phyloP scores from a whole-genome alignment of 1,139 yeast genomes.

The Sugiyamaella sp. region DNA sequence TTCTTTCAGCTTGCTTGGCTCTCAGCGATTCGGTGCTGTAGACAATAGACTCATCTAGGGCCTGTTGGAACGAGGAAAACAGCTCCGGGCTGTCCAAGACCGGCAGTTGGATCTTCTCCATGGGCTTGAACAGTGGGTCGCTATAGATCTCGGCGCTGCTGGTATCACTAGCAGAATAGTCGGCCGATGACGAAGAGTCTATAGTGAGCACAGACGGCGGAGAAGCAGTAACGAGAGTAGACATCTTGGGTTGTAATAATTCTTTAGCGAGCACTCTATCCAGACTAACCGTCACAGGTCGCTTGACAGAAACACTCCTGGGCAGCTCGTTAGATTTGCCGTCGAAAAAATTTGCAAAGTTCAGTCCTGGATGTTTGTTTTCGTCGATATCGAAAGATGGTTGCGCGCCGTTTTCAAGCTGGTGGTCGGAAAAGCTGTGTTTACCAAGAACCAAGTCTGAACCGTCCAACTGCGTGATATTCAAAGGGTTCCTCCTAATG shows the following conservation, averaged over 20 bases:
- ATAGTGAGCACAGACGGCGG: background rate
- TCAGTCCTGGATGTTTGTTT: conserved; percentile 12
- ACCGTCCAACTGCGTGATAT: conserved; percentile 40
- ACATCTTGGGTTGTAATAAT: conserved; percentile 7
- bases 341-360: background rate
- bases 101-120: conserved; percentile 12
- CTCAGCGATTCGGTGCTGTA: background rate
- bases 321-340: conserved; percentile 9
- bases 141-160: conserved; percentile 6
- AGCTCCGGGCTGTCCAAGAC: conserved; percentile 18
- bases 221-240: background rate
- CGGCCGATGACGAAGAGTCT: conserved; percentile 1
- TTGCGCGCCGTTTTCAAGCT: conserved; percentile 2
- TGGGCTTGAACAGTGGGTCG: conserved; percentile 1
- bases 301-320: conserved; percentile 7
- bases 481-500: conserved; percentile 35
- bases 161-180: background rate
- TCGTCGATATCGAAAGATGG: conserved; percentile 14
- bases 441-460: conserved; percentile 35
- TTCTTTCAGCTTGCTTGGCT: too few relatives aligned
- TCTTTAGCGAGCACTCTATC: background rate
- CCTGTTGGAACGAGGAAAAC: conserved; percentile 13
- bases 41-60: conserved; percentile 11
- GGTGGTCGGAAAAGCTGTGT: background rate
- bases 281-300: conserved; percentile 9